Conservation (phyloP, 2,329 filamentous ascomycete species). For the Ceratocystis huliohia region DNA sequence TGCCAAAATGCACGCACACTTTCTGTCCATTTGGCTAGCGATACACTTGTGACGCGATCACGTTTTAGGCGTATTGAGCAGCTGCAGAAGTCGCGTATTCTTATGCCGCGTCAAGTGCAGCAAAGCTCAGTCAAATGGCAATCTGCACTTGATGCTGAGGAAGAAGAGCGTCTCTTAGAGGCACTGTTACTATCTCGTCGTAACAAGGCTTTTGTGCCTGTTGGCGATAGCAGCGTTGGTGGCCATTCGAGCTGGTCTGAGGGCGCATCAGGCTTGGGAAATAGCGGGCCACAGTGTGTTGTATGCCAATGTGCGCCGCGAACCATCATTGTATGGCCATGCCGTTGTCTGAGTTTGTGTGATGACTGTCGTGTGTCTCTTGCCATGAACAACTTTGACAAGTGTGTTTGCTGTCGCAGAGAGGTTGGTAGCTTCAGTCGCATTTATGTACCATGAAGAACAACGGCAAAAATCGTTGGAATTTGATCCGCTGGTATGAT, state of each 20-base stretch:
- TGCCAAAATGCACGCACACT: constrained; percentile 69
- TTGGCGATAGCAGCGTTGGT: constrained; percentile 1
- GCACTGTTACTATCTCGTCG: constrained; percentile 46
- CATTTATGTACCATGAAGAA: constrained; percentile 63
- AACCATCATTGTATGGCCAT: constrained; percentile 91
- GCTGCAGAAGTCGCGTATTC: constrained; percentile 54
- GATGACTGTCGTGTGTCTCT: constrained; percentile 89
- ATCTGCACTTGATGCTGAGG: constrained; percentile 30
- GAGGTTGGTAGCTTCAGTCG: constrained; percentile 82
- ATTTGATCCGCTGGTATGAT: background rate
- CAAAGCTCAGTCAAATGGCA: constrained; percentile 4
- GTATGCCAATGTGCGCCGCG: constrained; percentile 80
- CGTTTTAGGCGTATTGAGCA: constrained; percentile 57
- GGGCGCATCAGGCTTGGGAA: constrained; percentile 45
- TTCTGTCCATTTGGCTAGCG: constrained; percentile 61
- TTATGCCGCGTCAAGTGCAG: constrained; percentile 24
- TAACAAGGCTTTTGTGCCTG: constrained; percentile 20
- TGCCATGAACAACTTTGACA: constrained; percentile 94
- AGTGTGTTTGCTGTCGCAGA: constrained; percentile 84
- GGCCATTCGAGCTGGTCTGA: constrained; percentile 23
- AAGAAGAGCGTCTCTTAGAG: constrained; percentile 49
- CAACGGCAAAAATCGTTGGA: background rate
- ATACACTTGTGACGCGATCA: constrained; percentile 67
- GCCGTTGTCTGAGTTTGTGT: constrained; percentile 83
- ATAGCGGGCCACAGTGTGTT: constrained; percentile 69